Evolutionary conservation across 1,284 basidiomycete genomes (phyloP), one percentile per base, ranked within the genome.

Genomic region (Wolfiporia cocos): DNA sequence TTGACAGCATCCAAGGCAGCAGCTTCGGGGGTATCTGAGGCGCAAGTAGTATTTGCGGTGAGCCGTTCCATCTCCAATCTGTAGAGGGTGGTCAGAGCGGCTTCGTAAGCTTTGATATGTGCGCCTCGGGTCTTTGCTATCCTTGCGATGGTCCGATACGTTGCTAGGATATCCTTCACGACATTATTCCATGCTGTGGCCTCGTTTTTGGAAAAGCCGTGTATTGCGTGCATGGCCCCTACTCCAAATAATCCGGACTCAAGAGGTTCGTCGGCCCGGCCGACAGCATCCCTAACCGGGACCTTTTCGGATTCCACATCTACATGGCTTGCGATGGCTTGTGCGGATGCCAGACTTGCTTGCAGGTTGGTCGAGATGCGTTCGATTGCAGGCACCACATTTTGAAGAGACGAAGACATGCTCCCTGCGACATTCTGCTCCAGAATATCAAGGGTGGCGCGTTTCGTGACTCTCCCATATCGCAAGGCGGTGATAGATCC

Each of bases 401-500:
- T 33, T 5, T 49, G 49, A 9, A 54, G 46, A 19, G 37, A 32
- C 30, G 24, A 51, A 0, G 73, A 71, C 74, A 80, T 76, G 15
- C 62, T 64, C 22, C 68, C 65, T 0, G 77, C 73, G 11, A 81
- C 68, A 41, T 83, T 82, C 43, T 71, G 68, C 49, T 85, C 81
- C 19, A 82, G 55, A 22, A 85, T 74, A 44, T 83, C 79, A 19
- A 81, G 60, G 37, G 73, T 63, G 0, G 79, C 78, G 10, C 76
- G 68, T 54, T 85, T 86, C 52, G 69, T 73, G 20, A 78, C 61
- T 2, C 81, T 71, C 2, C 78, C 74, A 56, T 81, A 81, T 11
- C 78, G 70, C 2, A 70, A 68, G 3, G 71, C 64, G 0, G 65
- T 72, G 49, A 82, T 73, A 1, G 68, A 63, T 0, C 62, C 58